Evolutionary conservation across 1,139 yeast genomes (phyloP).

Genomic region (Keqinozyma sinolaborantium): DNA sequence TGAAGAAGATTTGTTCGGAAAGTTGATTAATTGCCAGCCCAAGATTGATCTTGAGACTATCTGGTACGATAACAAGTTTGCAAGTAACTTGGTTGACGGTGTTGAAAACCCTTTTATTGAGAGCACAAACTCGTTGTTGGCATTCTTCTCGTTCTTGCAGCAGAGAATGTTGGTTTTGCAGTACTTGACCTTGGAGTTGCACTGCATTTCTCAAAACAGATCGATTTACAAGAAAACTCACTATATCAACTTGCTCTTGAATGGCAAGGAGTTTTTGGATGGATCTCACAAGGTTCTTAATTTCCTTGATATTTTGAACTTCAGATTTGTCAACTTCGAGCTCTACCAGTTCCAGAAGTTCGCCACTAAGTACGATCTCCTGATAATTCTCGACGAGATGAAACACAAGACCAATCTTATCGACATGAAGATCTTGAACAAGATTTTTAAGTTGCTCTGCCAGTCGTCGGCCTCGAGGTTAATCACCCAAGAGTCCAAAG

Average conservation of each 20-base stretch:
- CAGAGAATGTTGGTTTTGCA: constrained; percentile 63
- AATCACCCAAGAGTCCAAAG: constrained; percentile 16
- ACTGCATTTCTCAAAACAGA: constrained; percentile 48
- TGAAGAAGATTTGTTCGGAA: constrained; percentile 45
- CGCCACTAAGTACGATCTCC: constrained; percentile 28
- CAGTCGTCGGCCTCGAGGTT: constrained; percentile 16
- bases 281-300: constrained; percentile 64
- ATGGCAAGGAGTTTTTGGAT: constrained; percentile 40
- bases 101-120: constrained; percentile 29
- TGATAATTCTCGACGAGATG: constrained; percentile 22
- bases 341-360: constrained; percentile 36
- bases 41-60: constrained; percentile 41
- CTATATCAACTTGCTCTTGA: constrained; percentile 52
- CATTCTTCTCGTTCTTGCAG: constrained; percentile 59
- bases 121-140: constrained; percentile 36
- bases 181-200: constrained; percentile 70
- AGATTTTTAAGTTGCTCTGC: constrained; percentile 21
- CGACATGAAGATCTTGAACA: constrained; percentile 19
- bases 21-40: constrained; percentile 52
- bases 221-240: constrained; percentile 53
- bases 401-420: constrained; percentile 7
- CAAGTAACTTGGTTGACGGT: constrained; percentile 30
- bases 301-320: constrained; percentile 68
- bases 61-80: constrained; percentile 53
- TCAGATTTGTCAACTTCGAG: constrained; percentile 40